These are phyloP conservation scores for Clarireedia monteithiana DNA, from an alignment of 2,329 filamentous ascomycete species.

Conservation along the genomic window DNA sequence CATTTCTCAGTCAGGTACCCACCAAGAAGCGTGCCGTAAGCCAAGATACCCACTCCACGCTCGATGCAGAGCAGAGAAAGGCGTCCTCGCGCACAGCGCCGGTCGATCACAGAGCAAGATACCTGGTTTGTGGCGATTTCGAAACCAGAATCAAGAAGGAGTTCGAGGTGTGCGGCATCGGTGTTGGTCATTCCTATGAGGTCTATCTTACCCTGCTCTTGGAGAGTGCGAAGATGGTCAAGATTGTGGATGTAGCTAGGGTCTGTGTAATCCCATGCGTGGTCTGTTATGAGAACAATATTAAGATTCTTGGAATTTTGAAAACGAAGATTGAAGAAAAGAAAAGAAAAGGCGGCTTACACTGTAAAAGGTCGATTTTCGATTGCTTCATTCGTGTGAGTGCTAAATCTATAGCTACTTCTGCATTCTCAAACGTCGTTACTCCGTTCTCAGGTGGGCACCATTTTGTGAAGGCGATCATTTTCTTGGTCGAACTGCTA, in stretches of 20 bases:
- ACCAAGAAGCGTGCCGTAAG: slow-evolving; percentile 31
- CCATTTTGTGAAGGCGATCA: slow-evolving; percentile 22
- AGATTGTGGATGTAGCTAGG: slow-evolving; percentile 29
- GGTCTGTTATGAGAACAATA: neutral
- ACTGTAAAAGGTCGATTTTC: neutral
- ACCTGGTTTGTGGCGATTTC: slow-evolving; percentile 30
- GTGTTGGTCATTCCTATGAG: slow-evolving; percentile 28
- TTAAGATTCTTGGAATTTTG: neutral
- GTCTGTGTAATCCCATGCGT: slow-evolving; percentile 9
- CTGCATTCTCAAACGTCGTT: slow-evolving; percentile 17
- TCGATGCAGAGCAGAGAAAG: slow-evolving; percentile 22
- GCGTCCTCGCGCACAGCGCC: slow-evolving; percentile 20
- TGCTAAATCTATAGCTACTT: slow-evolving; percentile 25
- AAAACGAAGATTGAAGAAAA: neutral
- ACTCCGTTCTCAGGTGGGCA: slow-evolving; percentile 19
- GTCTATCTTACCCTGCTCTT: slow-evolving; percentile 23
- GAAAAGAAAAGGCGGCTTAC: neutral
- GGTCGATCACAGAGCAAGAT: slow-evolving; percentile 29
- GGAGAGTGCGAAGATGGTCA: slow-evolving; percentile 24
- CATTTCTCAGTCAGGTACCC: slow-evolving; percentile 26
- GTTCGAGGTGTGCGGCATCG: slow-evolving; percentile 29
- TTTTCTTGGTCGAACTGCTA: neutral
- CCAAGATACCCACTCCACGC: slow-evolving; percentile 24
- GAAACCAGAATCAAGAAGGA: slow-evolving; percentile 27
- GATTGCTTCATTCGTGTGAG: slow-evolving; percentile 8